Percentiles rank a stretch among this genome's conserved stretches.
Conservation (phyloP, 441 rosid genomes). For the Capsella rubella region DNA sequence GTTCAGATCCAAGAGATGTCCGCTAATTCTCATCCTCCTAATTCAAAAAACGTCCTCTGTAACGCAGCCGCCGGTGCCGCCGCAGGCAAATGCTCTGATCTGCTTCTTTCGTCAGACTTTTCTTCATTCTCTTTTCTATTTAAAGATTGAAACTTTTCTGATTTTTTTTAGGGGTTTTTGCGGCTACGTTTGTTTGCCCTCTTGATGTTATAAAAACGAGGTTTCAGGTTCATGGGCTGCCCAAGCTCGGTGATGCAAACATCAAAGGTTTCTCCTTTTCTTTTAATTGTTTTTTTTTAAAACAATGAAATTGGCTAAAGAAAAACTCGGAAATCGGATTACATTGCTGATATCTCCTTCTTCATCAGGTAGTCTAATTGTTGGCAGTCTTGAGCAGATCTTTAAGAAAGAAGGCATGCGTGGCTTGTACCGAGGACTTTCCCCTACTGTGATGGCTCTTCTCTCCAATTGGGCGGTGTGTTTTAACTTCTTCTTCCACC, state of each 20-base stretch:
- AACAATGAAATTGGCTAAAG: not conserved
- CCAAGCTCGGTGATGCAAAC: slow-evolving; percentile 45
- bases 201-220: slow-evolving; percentile 76
- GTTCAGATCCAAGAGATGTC: slow-evolving; percentile 54
- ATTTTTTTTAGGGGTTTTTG: slow-evolving; percentile 60
- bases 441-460: slow-evolving; percentile 69
- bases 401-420: slow-evolving; percentile 63
- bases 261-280: slow-evolving; percentile 51
- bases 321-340: not conserved
- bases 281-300: not conserved
- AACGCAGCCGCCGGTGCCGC: slow-evolving; percentile 78
- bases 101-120: not conserved
- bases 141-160: not conserved
- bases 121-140: not conserved
- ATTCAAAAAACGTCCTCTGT: slow-evolving; percentile 59
- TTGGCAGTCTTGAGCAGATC: slow-evolving; percentile 61
- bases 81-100: slow-evolving; percentile 51
- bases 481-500: slow-evolving; percentile 6
- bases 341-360: not conserved
- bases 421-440: slow-evolving; percentile 71
- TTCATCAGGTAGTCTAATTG: slow-evolving; percentile 63
- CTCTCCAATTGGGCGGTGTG: slow-evolving; percentile 79
- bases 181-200: slow-evolving; percentile 77
- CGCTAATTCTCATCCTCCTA: slow-evolving; percentile 59
- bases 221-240: slow-evolving; percentile 74